phyloP scores from a whole-genome alignment of 2,329 filamentous ascomycete species.

The Furcasterigmium sp. region DNA sequence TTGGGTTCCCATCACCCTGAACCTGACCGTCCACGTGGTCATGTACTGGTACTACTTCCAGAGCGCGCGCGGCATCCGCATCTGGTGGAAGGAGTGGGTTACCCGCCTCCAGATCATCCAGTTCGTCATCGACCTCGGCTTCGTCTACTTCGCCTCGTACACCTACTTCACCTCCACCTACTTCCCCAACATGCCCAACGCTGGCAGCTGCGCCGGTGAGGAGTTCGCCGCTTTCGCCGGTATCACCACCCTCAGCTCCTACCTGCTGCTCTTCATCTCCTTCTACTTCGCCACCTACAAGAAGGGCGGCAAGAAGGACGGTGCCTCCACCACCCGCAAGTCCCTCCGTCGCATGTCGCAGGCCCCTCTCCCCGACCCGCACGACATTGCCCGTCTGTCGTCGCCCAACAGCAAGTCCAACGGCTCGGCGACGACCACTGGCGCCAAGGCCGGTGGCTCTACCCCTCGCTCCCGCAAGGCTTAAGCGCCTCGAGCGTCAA shows the following conservation, averaged over 20 bases:
- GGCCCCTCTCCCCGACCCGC: conserved; percentile 74
- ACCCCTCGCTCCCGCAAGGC: conserved; percentile 68
- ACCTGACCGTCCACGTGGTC: conserved; percentile 90
- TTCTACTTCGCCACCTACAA: conserved; percentile 98
- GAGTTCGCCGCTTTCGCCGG: conserved; percentile 94
- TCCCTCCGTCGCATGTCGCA: conserved; percentile 61
- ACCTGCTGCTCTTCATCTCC: conserved; percentile 96
- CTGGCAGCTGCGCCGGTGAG: conserved; percentile 85
- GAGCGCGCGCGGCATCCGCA: conserved; percentile 86
- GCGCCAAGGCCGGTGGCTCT: conserved; percentile 52
- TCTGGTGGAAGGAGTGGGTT: conserved; percentile 99
- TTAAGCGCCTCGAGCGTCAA: conserved; percentile 32
- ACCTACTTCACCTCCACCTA: conserved; percentile 95
- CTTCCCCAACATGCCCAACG: conserved; percentile 78
- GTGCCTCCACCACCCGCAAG: conserved; percentile 68
- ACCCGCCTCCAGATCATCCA: conserved; percentile 95
- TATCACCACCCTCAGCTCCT: conserved; percentile 87
- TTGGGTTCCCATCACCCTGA: conserved; percentile 90
- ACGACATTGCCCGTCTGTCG: conserved; percentile 54
- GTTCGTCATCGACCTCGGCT: conserved; percentile 94
- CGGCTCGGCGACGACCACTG: conserved; percentile 47
- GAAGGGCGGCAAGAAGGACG: conserved; percentile 65
- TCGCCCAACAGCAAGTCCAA: conserved; percentile 45
- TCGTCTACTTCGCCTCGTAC: conserved; percentile 99
- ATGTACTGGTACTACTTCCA: conserved; percentile 99